Base-by-base conservation (phyloP, 192 early-diverging fungal species). In the Pilaira anomala region DNA sequence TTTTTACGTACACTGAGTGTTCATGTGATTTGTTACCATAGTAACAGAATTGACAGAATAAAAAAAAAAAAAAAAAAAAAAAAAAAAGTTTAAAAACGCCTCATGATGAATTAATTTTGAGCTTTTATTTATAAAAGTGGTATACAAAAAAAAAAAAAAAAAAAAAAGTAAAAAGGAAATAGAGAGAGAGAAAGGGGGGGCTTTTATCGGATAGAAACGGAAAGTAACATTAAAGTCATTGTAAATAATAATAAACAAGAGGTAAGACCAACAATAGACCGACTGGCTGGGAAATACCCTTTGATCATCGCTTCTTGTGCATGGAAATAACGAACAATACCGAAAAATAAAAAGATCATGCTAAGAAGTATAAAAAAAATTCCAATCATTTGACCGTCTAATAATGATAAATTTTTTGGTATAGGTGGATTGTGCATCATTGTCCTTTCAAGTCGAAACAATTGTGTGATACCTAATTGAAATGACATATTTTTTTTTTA, bases 261-360 rank as follows among this genome's bases (percentile, higher is more conserved):
- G 3, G 77, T 73, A 8, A 81, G 7, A 11, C 80, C 29, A 21
- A 84, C 77, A 55, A 66, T 81, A 2, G 79, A 77, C 45, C 88
- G 78, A 71, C 87, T 90, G 7, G 88, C 88, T 3, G 88, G 86
- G 64, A 88, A 92, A 51, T 79, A 77, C 22, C 86, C 88, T 61
- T 76, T 78, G 19, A 81, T 87, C 78, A 92, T 80, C 19, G 82
- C 66, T 6, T 58, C 60, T 74, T 92, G 90, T 22, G 81, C 80
- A 70, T 82, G 82, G 69, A 92, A 89, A 68, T 89, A 92, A 54
- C 90, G 65, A 41, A 81, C 74, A 6, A 82, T 71, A 2, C 82
- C 90, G 45, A 92, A 71, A 52, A 80, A 68, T 14, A 92, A 72
- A 63, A 90, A 86, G 16, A 81, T 12, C 52, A 88, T 80, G 3